Evolutionary conservation across 1,284 basidiomycete species (phyloP).

Genomic region (Moesziomyces aphidis): DNA sequence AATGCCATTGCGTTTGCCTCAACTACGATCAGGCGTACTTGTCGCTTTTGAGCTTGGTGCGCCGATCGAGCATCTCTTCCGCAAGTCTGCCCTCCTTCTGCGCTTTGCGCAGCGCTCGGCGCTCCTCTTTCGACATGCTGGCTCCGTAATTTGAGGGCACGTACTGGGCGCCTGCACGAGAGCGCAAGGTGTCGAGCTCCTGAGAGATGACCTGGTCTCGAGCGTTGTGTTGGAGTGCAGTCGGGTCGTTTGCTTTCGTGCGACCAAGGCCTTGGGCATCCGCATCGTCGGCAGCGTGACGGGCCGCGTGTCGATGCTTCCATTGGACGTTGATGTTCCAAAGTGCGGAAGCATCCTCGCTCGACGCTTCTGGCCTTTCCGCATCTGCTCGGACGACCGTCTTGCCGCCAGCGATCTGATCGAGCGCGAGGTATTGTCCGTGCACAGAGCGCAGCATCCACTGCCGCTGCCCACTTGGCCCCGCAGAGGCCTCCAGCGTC

Average conservation of each 20-base stretch:
- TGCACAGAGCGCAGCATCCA: conserved; percentile 46
- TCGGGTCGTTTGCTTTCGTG: conserved; percentile 30
- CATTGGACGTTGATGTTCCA: conserved; percentile 59
- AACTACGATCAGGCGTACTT: conserved; percentile 18
- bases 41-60: conserved; percentile 56
- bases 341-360: conserved; percentile 9
- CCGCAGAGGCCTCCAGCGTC: conserved; percentile 23
- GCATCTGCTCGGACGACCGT: conserved; percentile 51
- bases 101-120: conserved; percentile 51
- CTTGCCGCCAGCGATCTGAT: conserved; percentile 40
- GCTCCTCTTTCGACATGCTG: conserved; percentile 29
- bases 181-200: conserved; percentile 23
- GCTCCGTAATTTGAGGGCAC: conserved; percentile 24
- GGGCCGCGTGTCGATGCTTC: conserved; percentile 56
- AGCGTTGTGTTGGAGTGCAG: conserved; percentile 10
- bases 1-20: background rate
- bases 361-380: background rate
- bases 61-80: conserved; percentile 62
- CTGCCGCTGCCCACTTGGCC: background rate
- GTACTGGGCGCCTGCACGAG: conserved; percentile 37
- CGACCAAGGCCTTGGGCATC: background rate
- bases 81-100: conserved; percentile 61
- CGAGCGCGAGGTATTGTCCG: conserved; percentile 47
- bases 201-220: conserved; percentile 30
- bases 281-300: conserved; percentile 12